Conservation (phyloP, 2,329 filamentous ascomycete species). For the Parastagonospora avenae region DNA sequence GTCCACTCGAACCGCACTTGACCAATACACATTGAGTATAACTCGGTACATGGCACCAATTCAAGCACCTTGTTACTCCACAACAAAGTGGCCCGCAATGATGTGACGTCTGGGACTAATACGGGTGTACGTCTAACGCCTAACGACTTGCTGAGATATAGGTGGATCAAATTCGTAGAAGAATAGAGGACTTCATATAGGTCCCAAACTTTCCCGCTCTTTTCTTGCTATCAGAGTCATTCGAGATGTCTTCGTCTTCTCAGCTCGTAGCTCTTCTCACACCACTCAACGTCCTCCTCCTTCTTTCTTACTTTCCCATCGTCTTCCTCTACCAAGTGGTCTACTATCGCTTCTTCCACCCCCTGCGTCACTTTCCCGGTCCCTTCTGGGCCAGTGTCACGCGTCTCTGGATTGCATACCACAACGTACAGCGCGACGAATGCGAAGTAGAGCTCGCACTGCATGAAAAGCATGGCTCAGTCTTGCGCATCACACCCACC, state of each 20-base stretch:
- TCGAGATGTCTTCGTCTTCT: neutral
- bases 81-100: too few species aligned
- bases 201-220: too few species aligned
- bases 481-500: slow-evolving; percentile 45
- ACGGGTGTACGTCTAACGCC: too few species aligned
- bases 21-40: too few species aligned
- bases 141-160: too few species aligned
- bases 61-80: too few species aligned
- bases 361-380: slow-evolving; percentile 59
- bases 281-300: neutral
- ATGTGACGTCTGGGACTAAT: too few species aligned
- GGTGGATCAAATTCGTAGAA: too few species aligned
- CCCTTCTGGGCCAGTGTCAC: slow-evolving; percentile 62
- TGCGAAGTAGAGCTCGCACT: slow-evolving; percentile 49
- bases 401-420: slow-evolving; percentile 58
- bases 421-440: slow-evolving; percentile 57
- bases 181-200: too few species aligned
- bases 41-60: too few species aligned
- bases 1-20: too few species aligned
- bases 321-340: slow-evolving; percentile 44
- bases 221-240: too few species aligned
- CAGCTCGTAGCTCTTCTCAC: neutral
- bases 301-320: neutral
- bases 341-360: slow-evolving; percentile 57
- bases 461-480: slow-evolving; percentile 54